Evolutionary conservation across 345 rosid species (phyloP).

Genomic region (Eucalyptus leucophloia): DNA sequence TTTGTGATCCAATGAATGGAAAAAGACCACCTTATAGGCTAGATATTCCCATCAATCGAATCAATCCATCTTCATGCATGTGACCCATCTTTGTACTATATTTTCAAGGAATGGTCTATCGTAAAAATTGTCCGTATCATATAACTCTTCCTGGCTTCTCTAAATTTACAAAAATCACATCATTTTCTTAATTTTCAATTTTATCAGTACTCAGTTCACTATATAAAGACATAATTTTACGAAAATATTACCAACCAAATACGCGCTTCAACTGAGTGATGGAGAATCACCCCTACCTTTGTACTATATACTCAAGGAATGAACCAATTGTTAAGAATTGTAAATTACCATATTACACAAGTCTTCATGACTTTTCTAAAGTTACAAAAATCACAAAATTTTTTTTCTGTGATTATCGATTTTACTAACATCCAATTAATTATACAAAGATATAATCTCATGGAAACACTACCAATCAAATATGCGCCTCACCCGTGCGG

Average conservation of each 20-base stretch:
- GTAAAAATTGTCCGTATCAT: not conserved
- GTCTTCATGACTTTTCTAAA: too few relatives aligned
- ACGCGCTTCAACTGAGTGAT: fast-evolving
- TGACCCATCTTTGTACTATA: not conserved
- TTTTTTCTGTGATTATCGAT: too few relatives aligned
- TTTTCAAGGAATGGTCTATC: not conserved
- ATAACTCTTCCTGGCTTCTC: not conserved
- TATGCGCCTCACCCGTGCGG: fast-evolving
- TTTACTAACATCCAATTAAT: not conserved
- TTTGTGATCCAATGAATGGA: not conserved
- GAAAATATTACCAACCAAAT: not conserved
- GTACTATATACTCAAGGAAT: too few relatives aligned
- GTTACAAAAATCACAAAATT: too few relatives aligned
- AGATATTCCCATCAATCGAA: not conserved
- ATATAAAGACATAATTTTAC: too few relatives aligned
- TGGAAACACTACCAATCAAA: too few relatives aligned
- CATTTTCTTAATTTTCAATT: not conserved
- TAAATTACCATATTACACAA: too few relatives aligned
- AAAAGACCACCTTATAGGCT: not conserved
- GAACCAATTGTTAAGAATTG: too few relatives aligned
- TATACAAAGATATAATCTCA: too few relatives aligned
- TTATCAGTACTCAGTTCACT: not conserved
- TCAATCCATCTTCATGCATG: not conserved
- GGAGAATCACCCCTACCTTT: too few relatives aligned
- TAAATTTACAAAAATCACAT: not conserved